Evolutionary conservation across 768 basidiomycete species (phyloP).

Genomic region (Mycena pura): DNA sequence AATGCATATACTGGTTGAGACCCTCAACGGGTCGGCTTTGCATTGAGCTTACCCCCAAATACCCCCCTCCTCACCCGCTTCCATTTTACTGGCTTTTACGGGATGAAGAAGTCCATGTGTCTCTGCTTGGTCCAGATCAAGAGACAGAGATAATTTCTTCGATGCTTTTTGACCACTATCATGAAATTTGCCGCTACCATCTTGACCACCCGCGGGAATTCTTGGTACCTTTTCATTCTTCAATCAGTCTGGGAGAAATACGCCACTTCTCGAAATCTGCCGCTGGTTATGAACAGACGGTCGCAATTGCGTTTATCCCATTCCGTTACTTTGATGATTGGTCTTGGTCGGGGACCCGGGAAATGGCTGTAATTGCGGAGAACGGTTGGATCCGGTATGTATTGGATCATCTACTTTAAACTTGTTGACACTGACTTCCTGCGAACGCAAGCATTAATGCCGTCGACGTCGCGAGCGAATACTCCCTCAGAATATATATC

Average conservation of each 20-base stretch:
- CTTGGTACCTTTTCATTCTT: too few species aligned
- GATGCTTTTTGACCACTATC: not conserved
- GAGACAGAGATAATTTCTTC: too few species aligned
- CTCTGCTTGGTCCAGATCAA: too few species aligned
- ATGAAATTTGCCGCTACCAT: not conserved
- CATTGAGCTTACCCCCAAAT: too few species aligned
- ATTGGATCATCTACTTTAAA: not conserved
- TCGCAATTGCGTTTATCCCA: not conserved
- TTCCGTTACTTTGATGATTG: not conserved
- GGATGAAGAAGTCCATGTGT: too few species aligned
- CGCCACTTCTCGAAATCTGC: not conserved
- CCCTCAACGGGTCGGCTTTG: too few species aligned
- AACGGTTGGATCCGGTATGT: slow-evolving; percentile 3
- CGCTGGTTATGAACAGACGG: not conserved
- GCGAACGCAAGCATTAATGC: not conserved
- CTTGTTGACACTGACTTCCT: not conserved
- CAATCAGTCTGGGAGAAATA: not conserved
- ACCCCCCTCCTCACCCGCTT: too few species aligned
- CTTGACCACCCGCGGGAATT: too few species aligned
- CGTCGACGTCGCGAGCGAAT: not conserved
- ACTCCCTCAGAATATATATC: not conserved
- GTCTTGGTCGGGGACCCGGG: not conserved
- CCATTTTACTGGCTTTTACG: too few species aligned
- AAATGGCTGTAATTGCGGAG: not conserved
- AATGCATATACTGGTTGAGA: too few species aligned